phyloP scores from a whole-genome alignment of 306 rosid genomes.

The Pyrus betulifolia region DNA sequence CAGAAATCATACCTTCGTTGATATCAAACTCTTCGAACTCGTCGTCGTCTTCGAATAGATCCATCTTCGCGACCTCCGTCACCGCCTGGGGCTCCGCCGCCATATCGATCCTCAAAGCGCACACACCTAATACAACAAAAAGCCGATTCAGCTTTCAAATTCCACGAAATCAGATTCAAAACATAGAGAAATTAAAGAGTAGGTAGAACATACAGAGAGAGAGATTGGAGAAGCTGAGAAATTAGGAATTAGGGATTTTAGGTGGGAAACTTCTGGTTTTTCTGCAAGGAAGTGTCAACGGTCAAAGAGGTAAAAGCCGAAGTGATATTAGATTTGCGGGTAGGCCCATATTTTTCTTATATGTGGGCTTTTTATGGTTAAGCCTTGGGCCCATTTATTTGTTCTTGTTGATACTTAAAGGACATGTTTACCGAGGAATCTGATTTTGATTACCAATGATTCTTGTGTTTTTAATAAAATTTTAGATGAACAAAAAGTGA shows the following conservation, averaged over 20 bases:
- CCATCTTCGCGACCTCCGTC: slow-evolving; percentile 69
- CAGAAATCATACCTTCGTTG: slow-evolving; percentile 40
- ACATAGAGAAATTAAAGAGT: not conserved
- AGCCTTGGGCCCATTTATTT: too few species aligned
- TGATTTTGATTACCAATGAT: too few species aligned
- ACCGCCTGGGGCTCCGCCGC: slow-evolving; percentile 59
- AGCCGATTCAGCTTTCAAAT: not conserved
- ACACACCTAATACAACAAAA: slow-evolving; percentile 1
- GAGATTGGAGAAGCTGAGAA: not conserved
- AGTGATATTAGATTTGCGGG: too few species aligned
- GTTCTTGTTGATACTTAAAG: too few species aligned
- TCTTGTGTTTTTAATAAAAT: too few species aligned
- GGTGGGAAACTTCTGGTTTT: not conserved
- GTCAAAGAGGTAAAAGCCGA: not conserved
- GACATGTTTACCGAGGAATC: too few species aligned
- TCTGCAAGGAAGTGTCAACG: not conserved
- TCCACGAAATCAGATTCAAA: not conserved
- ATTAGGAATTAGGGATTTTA: not conserved
- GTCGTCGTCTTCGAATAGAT: slow-evolving; percentile 81
- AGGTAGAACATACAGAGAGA: not conserved
- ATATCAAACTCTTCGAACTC: slow-evolving; percentile 68
- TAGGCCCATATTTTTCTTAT: too few species aligned
- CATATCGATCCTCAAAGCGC: slow-evolving; percentile 30
- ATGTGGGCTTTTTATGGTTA: not conserved
- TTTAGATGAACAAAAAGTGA: too few species aligned